Base-by-base conservation (phyloP, 2,329 filamentous ascomycete species). In the Ceratocystis variospora region DNA sequence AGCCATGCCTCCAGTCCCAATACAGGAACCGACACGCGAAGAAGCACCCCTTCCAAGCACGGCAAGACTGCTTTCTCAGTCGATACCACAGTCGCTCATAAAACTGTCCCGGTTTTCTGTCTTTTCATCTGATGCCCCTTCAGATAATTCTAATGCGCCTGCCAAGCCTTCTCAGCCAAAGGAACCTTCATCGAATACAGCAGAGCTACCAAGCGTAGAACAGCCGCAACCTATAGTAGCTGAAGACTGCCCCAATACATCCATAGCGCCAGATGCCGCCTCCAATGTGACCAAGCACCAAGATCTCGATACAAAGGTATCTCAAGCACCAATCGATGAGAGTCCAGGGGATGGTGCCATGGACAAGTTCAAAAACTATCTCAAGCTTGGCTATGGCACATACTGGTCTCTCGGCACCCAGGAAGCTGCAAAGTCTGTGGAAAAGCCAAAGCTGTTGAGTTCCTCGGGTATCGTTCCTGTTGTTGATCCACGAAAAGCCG, bases 351-450 rank as follows among this genome's bases (percentile, higher is more conserved):
- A 75, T 33, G 75, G 76, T 7, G 77, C 77, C 22, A 74, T 83
- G 68, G 80, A 82, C 70, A 83, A 79, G 66, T 78, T 86, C 70
- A 80, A 86, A 71, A 82, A 80, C 69, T 87, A 85, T 71, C 78
- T 89, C 63, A 89, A 85, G 71, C 75, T 87, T 62, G 84, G 84
- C 3, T 87, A 87, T 70, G 84, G 84, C 33, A 86, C 82, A n/a
- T 84, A 86, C 70, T 87, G 84, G 84, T 79, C 71, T 67, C 1
- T 67, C 2, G 53, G 44, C 25, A 28, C 31, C 28, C 44, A 45
- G 12, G 53, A 62, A 8, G n/a, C 59, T n/a, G n/a, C 37, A 4
- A 63, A 61, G 19, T 45, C 55, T 5, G 50, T 1, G n/a, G 62
- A 66, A 19, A 68, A 67, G 31, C 28, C 64, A 28, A 67, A 53